Evolutionary conservation across 1,284 basidiomycete genomes (phyloP), one percentile per base, ranked within the genome.

Genomic region (Rhodotorula sp.): DNA sequence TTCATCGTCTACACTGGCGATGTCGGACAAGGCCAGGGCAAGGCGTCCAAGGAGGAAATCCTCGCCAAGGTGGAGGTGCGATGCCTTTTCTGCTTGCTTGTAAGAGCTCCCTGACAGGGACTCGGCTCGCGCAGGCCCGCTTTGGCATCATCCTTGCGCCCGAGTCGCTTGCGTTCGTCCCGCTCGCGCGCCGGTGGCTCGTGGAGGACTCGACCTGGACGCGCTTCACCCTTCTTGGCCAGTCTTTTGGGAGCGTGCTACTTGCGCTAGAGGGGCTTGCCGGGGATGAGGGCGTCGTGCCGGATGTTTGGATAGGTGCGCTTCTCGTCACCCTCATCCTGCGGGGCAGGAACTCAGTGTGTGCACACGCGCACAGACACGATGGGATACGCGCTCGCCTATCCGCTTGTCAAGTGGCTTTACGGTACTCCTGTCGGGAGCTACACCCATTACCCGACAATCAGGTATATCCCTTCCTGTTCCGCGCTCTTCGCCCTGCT

Each of bases 381-480:
- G 0, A 98, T 98, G 94, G 96, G 97, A 36, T 97, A 97, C 79
- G 94, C 93, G 0, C 98, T 98, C 79, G 91, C 92, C 0, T 94
- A 91, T 79, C 92, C 90, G 6, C 82, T 91, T 22, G 89, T 93
- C 5, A 84, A 87, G 9, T 82, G 88, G 51, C 81, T 96, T 10
- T 61, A 68, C 44, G 27, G 64, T 32, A 75, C 81, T 21, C 64
- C 76, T 27, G 86, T 96, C 25, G 94, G 91, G 4, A 90, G 93
- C 34, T 99, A 99, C 80, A 88, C 95, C 8, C 97, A 99, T 82
- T 99, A 97, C 79, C 96, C 96, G 0, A 96, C 92, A 13, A 96
- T 99, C 80, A 93, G 72, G 79, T 81, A 15, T 44, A 71, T 7
- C 22, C 25, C 41, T 17, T 13, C 22, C 25, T 48, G 22, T 34